Base-by-base conservation (phyloP, 2,329 filamentous ascomycete genomes). In the Emmonsia crescens region DNA sequence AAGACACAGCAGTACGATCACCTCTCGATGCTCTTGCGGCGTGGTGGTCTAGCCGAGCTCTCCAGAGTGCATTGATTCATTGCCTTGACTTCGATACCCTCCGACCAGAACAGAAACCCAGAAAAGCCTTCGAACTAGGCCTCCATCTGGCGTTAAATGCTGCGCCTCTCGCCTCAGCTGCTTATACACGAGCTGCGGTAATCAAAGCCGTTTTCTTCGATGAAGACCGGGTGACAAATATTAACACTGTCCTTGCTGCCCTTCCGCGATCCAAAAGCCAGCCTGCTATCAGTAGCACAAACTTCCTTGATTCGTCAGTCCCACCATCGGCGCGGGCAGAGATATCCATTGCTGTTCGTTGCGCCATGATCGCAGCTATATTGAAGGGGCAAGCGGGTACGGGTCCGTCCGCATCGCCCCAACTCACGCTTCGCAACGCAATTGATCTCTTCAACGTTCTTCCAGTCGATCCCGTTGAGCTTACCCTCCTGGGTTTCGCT, bases 1-100 rank as follows among this genome's bases (percentile, higher is more conserved):
- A 94, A 63, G 93, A 96, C 69, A 84, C 85, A 59, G 87, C 91
- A 2, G 89, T 96, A 63, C 85, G 89, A 59, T 94, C 90, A 21
- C 90, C 92, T 0, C 83, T 96, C 66, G 93, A 96, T 73, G 91
- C 91, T 14, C 84, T 96, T 59, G 90, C 92, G 6, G 90, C 92
- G 1, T 96, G 92, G 92, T 94, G 87, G 79, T 95, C 92, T 0
- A 90, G 85, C 65, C 80, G 87, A 61, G 80, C 84, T 14, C 77
- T 96, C 44, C 89, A 91, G 68, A 82, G 83, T 62, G 85, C 85
- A 2, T 80, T 96, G 33, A 78, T 85, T 14, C 79, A 79, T 19
- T 86, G 83, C 42, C 79, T 95, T 40, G 81, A 83, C 49, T 75
- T 77, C 16, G 74, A 79, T 38, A 81, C 82, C 62, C 12, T 76